These are phyloP conservation scores for Cryptococcus jaspeensis DNA, from an alignment of 1,284 basidiomycete species.

Conservation along the genomic window DNA sequence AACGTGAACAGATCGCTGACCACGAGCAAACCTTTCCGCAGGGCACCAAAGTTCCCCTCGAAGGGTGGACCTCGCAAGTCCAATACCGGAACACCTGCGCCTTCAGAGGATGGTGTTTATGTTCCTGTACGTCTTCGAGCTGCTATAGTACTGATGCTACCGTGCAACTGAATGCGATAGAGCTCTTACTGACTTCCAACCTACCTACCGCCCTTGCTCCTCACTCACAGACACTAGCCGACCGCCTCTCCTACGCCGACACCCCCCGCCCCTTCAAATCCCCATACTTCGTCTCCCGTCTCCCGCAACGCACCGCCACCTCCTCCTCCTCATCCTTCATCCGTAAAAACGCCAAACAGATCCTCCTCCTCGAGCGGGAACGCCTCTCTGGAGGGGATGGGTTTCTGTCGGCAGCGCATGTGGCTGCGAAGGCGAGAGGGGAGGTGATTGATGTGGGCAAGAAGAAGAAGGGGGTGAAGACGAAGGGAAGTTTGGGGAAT, in stretches of 20 bases:
- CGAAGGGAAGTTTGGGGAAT: slow-evolving; percentile 20
- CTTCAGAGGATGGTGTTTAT: slow-evolving; percentile 22
- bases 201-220: neutral
- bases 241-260: slow-evolving; percentile 44
- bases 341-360: slow-evolving; percentile 48
- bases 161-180: too few species aligned
- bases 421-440: slow-evolving; percentile 35
- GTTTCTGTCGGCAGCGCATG: slow-evolving; percentile 39
- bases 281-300: slow-evolving; percentile 32
- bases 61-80: slow-evolving; percentile 33
- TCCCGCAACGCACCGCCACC: slow-evolving; percentile 39
- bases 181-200: too few species aligned
- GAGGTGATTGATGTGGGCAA: slow-evolving; percentile 39
- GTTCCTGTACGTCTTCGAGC: slow-evolving; percentile 4
- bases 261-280: slow-evolving; percentile 46
- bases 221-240: slow-evolving; percentile 28
- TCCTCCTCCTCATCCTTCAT: slow-evolving; percentile 27
- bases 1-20: too few species aligned
- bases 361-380: slow-evolving; percentile 47
- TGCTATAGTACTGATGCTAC: too few species aligned
- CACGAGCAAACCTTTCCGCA: neutral
- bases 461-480: slow-evolving; percentile 41
- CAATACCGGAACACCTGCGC: slow-evolving; percentile 37
- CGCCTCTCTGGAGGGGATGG: slow-evolving; percentile 44
- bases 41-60: slow-evolving; percentile 17